These are phyloP conservation scores for Sugiyamaella sp. DNA, from an alignment of 1,139 yeast genomes.

Conservation along the genomic window DNA sequence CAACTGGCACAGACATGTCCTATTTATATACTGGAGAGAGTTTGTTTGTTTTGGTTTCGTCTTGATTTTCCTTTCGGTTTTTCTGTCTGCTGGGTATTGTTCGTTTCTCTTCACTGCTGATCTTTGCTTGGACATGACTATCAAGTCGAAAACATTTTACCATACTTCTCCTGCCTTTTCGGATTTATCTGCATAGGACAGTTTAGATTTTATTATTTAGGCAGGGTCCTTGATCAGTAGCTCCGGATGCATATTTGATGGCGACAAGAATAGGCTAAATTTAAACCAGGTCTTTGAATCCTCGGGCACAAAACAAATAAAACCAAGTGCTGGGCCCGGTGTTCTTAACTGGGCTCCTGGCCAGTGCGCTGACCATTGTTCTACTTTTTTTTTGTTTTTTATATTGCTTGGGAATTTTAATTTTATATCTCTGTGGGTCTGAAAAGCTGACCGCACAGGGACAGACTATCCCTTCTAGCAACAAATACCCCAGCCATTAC, in stretches of 20 bases:
- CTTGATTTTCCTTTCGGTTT: too few species aligned
- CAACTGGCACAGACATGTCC: neutral
- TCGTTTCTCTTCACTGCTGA: neutral
- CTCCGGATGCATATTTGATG: neutral
- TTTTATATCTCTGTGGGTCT: too few species aligned
- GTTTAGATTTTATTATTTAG: neutral
- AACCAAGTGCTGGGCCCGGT: neutral
- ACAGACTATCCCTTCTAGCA: too few species aligned
- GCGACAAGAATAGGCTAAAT: too few species aligned
- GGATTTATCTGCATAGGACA: neutral
- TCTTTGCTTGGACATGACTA: neutral
- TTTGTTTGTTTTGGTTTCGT: neutral
- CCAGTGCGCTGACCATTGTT: neutral
- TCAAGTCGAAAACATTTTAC: neutral
- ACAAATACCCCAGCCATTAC: neutral
- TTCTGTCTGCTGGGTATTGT: too few species aligned
- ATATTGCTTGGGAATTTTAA: too few species aligned
- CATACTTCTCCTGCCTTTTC: slow-evolving; percentile 1
- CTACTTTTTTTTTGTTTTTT: too few species aligned
- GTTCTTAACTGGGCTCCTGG: neutral
- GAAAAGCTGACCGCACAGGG: too few species aligned
- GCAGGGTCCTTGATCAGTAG: slow-evolving; percentile 1
- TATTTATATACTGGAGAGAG: neutral
- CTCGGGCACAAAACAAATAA: neutral
- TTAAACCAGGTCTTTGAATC: neutral